phyloP scores from a whole-genome alignment of 768 basidiomycete genomes.

The Neoboletus magnificus region DNA sequence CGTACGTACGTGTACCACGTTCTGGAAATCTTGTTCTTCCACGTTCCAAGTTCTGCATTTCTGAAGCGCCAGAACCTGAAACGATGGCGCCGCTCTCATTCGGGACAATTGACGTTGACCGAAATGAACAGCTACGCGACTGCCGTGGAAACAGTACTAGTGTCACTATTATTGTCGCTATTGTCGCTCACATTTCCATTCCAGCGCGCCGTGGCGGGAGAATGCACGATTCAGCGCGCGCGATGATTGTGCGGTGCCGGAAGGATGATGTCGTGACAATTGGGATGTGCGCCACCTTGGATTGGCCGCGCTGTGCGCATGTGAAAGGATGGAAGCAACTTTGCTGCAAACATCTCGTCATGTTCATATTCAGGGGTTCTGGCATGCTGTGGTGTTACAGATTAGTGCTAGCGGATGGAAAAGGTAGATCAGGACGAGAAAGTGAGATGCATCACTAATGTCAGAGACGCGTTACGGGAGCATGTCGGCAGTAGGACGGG shows the following conservation, averaged over 20 bases:
- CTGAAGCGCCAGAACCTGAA: not conserved
- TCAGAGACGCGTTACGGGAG: not conserved
- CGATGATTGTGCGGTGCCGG: not conserved
- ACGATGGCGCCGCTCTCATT: not conserved
- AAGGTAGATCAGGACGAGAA: constrained; percentile 1
- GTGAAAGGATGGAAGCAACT: constrained; percentile 5
- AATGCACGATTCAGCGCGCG: not conserved
- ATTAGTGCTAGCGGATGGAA: not conserved
- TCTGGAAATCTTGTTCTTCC: not conserved
- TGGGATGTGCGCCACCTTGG: not conserved
- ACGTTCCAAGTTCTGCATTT: not conserved
- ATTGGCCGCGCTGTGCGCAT: constrained; percentile 1
- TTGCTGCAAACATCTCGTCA: not conserved
- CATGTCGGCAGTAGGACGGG: not conserved
- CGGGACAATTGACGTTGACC: not conserved
- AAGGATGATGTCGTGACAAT: not conserved
- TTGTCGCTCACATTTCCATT: not conserved
- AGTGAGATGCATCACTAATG: not conserved
- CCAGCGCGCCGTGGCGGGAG: not conserved
- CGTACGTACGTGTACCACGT: not conserved
- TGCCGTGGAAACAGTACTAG: not conserved
- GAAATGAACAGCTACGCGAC: not conserved
- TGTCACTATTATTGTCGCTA: not conserved
- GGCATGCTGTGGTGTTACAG: not conserved
- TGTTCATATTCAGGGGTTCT: not conserved